A percentile compares a stretch with the other conserved stretches of the same genome.
phyloP scores from a whole-genome alignment of 306 rosid genomes.

The barrel medic (Medicago truncatula) region MtrunA17r5.0-ANR NC_053048.1:53885501-53886000 shows the following conservation, averaged over 20 bases:
- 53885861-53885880: conserved; percentile 28
- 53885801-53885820: background rate
- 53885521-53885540: conserved; percentile 13
- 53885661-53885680: conserved; percentile 27
- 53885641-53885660: conserved; percentile 12
- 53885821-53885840: conserved; percentile 17
- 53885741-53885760: conserved; percentile 26
- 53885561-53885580: background rate
- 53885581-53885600: background rate
- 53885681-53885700: conserved; percentile 23
- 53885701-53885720: conserved; percentile 30
- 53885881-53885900: background rate
- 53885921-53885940: conserved; percentile 48
- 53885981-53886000: conserved; percentile 35
- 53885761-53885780: background rate
- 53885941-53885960: conserved; percentile 30
- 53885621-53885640: conserved; percentile 1
- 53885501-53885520: conserved; percentile 12
- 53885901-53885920: background rate
- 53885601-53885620: conserved; percentile 9
- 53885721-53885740: background rate
- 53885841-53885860: conserved; percentile 35
- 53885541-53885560: conserved; percentile 5
- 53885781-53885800: background rate
- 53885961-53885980: conserved; percentile 43